These are phyloP conservation scores for Apophysomyces ossiformis DNA, from an alignment of 371 early-diverging fungal species.

Conservation along the genomic window DNA sequence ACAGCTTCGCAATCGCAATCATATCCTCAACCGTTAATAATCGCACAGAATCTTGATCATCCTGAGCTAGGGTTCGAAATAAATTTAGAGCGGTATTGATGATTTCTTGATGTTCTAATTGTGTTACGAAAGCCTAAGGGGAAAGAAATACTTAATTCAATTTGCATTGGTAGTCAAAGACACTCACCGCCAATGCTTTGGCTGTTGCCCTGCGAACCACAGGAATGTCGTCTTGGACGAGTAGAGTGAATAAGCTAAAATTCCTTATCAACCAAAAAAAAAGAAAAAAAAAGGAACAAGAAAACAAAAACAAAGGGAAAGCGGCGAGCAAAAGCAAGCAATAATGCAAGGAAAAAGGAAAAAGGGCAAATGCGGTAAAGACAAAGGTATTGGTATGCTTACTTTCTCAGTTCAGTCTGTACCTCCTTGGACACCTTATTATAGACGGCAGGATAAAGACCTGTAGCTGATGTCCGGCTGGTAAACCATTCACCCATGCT, in stretches of 20 bases:
- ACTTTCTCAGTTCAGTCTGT: constrained; percentile 85
- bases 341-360: too few relatives aligned
- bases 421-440: constrained; percentile 67
- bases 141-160: neutral
- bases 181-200: constrained; percentile 73
- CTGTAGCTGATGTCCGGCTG: constrained; percentile 91
- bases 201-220: constrained; percentile 96
- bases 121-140: constrained; percentile 61
- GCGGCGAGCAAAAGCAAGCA: too few relatives aligned
- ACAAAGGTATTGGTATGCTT: constrained; percentile 15
- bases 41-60: constrained; percentile 95
- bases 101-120: constrained; percentile 72
- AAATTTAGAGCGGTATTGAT: constrained; percentile 76
- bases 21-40: constrained; percentile 89
- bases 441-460: constrained; percentile 88
- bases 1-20: constrained; percentile 84
- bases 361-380: too few relatives aligned
- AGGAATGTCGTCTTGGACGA: constrained; percentile 92
- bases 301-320: neutral
- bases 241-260: constrained; percentile 62
- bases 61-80: constrained; percentile 77
- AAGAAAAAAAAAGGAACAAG: neutral
- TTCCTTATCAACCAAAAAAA: neutral
- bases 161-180: neutral
- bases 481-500: constrained; percentile 96